These are phyloP conservation scores for Cruciata laevipes DNA, from an alignment of 257 asterid genomes.

Conservation along the genomic window DNA sequence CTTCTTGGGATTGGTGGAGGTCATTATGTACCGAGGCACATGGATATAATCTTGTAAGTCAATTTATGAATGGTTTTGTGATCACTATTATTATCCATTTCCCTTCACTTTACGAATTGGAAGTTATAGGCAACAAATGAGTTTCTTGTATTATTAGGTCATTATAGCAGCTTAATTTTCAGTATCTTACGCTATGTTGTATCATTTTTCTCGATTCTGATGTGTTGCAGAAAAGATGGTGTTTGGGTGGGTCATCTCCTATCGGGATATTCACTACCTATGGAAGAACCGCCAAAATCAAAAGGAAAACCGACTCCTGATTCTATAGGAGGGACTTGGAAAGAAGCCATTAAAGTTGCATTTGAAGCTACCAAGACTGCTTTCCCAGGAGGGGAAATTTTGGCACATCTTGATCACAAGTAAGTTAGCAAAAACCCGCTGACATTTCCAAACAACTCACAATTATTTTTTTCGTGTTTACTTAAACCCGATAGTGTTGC, in stretches of 20 bases:
- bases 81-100: background rate
- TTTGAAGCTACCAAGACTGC: conserved; percentile 69
- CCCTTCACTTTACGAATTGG: background rate
- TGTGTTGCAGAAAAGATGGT: conserved; percentile 52
- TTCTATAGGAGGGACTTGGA: conserved; percentile 81
- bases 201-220: conserved; percentile 9
- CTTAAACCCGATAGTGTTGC: background rate
- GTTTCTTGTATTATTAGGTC: background rate
- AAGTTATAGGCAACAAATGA: background rate
- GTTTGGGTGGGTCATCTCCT: conserved; percentile 90
- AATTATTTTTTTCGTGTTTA: background rate
- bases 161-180: background rate
- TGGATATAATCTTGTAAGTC: conserved; percentile 78
- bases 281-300: conserved; percentile 84
- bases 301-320: conserved; percentile 41
- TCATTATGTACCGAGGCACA: conserved; percentile 92
- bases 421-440: conserved; percentile 24
- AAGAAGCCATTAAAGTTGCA: conserved; percentile 71
- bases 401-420: conserved; percentile 98
- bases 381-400: conserved; percentile 79
- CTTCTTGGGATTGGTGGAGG: conserved; percentile 97
- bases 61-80: background rate
- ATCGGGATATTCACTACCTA: conserved; percentile 87
- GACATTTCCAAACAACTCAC: background rate
- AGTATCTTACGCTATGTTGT: background rate